phyloP scores from a whole-genome alignment of 2,329 filamentous ascomycete genomes.

The Emergomyces pasteurianus region DNA sequence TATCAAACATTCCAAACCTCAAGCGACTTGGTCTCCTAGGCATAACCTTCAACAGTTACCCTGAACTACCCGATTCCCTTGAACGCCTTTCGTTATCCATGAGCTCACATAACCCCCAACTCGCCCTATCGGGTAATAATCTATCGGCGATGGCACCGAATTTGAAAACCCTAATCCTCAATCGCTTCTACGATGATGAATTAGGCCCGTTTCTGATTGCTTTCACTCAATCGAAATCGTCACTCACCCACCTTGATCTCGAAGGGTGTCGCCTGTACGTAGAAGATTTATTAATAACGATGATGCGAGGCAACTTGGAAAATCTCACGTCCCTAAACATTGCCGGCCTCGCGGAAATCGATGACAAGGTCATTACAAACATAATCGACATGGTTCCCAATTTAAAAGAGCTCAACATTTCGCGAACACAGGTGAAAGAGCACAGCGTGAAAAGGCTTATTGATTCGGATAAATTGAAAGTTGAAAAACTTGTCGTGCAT shows the following conservation, averaged over 20 bases:
- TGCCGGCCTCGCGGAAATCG: slow-evolving; percentile 15
- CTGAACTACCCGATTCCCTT: slow-evolving; percentile 19
- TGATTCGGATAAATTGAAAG: slow-evolving; percentile 6
- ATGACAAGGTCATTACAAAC: slow-evolving; percentile 14
- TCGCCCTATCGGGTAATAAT: not conserved
- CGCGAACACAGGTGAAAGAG: slow-evolving; percentile 24
- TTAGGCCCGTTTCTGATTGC: not conserved
- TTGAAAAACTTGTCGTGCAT: slow-evolving; percentile 8
- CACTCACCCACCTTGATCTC: slow-evolving; percentile 17
- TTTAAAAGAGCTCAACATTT: slow-evolving; percentile 24
- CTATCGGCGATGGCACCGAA: slow-evolving; percentile 14
- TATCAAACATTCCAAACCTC: slow-evolving; percentile 9
- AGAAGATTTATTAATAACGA: slow-evolving; percentile 9
- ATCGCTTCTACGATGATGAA: not conserved
- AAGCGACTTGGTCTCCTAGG: slow-evolving; percentile 21
- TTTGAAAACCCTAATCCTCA: slow-evolving; percentile 19
- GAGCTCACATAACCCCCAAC: not conserved
- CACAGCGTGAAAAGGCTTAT: slow-evolving; percentile 23
- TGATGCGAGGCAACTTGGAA: slow-evolving; percentile 10
- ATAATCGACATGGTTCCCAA: slow-evolving; percentile 16
- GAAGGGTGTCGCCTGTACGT: slow-evolving; percentile 17
- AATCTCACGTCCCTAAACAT: slow-evolving; percentile 21
- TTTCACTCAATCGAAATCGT: slow-evolving; percentile 11
- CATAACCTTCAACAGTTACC: slow-evolving; percentile 11
- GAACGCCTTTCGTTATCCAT: slow-evolving; percentile 18